Base-by-base conservation (phyloP, 2,329 filamentous ascomycete genomes). In the Trichoderma afroharzianum region DNA sequence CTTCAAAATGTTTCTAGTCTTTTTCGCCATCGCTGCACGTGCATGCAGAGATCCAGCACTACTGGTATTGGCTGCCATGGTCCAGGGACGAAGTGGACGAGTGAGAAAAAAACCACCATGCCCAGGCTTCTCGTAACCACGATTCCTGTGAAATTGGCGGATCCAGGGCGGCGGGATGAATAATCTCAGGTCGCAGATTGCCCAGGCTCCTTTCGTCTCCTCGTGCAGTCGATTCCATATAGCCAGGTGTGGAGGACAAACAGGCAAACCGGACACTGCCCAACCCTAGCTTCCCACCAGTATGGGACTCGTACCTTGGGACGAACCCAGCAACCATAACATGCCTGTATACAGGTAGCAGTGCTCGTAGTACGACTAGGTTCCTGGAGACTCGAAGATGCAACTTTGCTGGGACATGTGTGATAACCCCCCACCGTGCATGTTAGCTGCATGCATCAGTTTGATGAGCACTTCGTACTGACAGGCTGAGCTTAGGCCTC, bases 391-490 rank as follows among this genome's bases (percentile, higher is more conserved):
- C 28, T 43, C 26, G 3, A 43, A 43, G 32, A 68, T 68, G 64
- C 50, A 58, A 43, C 32, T 33, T 36, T 68, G 30, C 64, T 58
- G 11, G 32, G 21, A 33, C 57, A 53, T 62, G 30, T 62, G 67
- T 58, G 57, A 28, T 43, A 36, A 55, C 6, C 24, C 67, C 57
- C 58, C 58, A 39, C 67, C 12, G 24, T 36, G 63, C 67, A 30
- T 63, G 30, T 55, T 63, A 53, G 57, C 43, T 39, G 67, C 39
- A 62, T 70, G 21, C 21, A 63, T 11, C 18, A 55, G 30, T 70
- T 70, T 50, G 55, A 69, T 62, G 66, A 69, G 36, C 36, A 24
- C 36, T 50, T 36, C n/a, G 67, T 68, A 58, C 24, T 58, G 63
- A 30, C 53, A 67, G 33, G 21, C 63, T 12, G 50, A 57, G 63